These are phyloP conservation scores for Phanerochaete sordida DNA, from an alignment of 768 basidiomycete genomes.

Conservation along the genomic window DNA sequence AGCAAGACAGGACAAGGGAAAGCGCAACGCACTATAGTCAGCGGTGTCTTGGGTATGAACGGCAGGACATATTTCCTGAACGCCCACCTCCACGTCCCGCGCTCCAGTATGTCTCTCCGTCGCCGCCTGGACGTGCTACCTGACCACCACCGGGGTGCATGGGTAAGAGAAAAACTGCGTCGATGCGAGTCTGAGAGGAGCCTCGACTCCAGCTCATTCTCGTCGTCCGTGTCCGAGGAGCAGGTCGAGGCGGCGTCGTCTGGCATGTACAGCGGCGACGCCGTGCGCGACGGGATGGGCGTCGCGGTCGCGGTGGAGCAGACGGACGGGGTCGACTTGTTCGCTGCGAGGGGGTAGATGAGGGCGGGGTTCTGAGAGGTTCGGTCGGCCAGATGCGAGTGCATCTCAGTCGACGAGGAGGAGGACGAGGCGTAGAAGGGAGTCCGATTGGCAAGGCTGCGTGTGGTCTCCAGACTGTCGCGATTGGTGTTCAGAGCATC, in stretches of 20 bases:
- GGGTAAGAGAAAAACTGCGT: conserved; percentile 15
- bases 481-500: conserved; percentile 4
- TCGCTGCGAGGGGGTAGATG: conserved; percentile 27
- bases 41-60: conserved; percentile 74
- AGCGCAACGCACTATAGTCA: conserved; percentile 65
- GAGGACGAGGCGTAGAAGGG: conserved; percentile 21
- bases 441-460: conserved; percentile 12
- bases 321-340: conserved; percentile 17
- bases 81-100: conserved; percentile 52
- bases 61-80: conserved; percentile 61
- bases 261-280: conserved; percentile 54
- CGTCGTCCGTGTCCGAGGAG: conserved; percentile 51
- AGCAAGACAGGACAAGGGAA: not conserved
- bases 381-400: conserved; percentile 12
- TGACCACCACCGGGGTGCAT: conserved; percentile 54
- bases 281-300: conserved; percentile 59
- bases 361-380: conserved; percentile 33
- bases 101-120: conserved; percentile 41
- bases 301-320: conserved; percentile 35
- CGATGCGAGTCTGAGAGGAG: conserved; percentile 38
- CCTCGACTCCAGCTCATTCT: conserved; percentile 39
- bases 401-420: conserved; percentile 19
- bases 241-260: conserved; percentile 44
- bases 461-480: conserved; percentile 6
- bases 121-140: conserved; percentile 40